Conservation (phyloP, 208 protist genomes). For the Angomonas deanei region DNA sequence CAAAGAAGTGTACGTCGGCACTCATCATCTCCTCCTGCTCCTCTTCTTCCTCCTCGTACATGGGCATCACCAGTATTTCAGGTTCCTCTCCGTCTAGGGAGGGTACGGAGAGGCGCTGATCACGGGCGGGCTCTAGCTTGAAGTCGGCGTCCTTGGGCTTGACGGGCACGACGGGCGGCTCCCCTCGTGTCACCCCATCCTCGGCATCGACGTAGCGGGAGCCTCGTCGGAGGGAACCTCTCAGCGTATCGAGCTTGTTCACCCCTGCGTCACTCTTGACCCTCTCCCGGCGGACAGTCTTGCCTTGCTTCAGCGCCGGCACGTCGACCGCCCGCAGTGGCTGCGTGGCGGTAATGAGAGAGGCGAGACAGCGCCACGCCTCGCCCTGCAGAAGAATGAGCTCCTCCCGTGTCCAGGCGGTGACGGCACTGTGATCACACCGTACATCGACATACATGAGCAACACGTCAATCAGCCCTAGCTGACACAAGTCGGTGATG, state of each 20-base stretch:
- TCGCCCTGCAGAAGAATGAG: constrained; percentile 59
- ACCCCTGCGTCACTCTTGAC: no score
- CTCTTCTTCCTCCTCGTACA: constrained; percentile 5
- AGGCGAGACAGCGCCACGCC: constrained; percentile 55
- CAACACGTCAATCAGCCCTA: constrained; percentile 64
- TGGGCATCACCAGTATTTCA: not conserved
- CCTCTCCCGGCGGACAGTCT: no score
- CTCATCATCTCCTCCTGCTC: constrained; percentile 13
- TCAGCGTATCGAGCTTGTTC: not conserved
- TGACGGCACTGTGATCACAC: constrained; percentile 37
- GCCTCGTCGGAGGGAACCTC: not conserved
- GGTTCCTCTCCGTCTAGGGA: not conserved
- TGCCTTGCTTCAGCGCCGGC: no score
- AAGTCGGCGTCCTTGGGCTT: no score
- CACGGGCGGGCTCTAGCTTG: no score
- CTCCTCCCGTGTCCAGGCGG: constrained; percentile 67
- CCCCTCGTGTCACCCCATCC: no score
- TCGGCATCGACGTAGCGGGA: not conserved
- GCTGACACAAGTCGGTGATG: constrained; percentile 40
- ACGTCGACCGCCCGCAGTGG: constrained; percentile 12
- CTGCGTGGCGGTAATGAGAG: constrained; percentile 45
- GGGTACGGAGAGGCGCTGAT: not conserved
- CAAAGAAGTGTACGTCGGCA: constrained; percentile 54
- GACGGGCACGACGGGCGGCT: no score
- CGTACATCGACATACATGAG: constrained; percentile 60